A percentile compares a stretch with the other conserved stretches of the same genome.
phyloP scores from a whole-genome alignment of 371 early-diverging fungal genomes.

The Mucor irregularis region DNA sequence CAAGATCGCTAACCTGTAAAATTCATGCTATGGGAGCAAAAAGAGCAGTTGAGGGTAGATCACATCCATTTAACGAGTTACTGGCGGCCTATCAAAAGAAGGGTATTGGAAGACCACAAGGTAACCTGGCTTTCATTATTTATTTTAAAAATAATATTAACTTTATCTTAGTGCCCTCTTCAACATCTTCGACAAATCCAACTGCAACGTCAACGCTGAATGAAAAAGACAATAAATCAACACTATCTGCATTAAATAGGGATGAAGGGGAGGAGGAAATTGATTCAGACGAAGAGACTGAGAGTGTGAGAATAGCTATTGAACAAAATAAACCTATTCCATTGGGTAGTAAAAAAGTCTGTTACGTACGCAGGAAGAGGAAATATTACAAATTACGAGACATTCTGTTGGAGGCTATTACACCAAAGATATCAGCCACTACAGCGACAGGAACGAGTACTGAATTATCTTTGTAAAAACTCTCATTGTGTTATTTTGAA shows the following conservation, averaged over 20 bases:
- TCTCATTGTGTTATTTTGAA: no score
- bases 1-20: slow-evolving; percentile 84
- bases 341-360: slow-evolving; percentile 50
- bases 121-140: slow-evolving; percentile 24
- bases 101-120: slow-evolving; percentile 50
- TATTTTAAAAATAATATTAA: background rate
- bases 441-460: background rate
- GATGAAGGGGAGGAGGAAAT: slow-evolving; percentile 14
- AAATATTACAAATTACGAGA: slow-evolving; percentile 65
- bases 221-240: no score
- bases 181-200: no score
- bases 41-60: slow-evolving; percentile 74
- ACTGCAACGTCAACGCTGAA: no score
- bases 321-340: slow-evolving; percentile 58
- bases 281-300: slow-evolving; percentile 71
- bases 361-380: slow-evolving; percentile 60
- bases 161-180: no score
- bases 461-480: background rate
- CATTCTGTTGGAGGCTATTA: slow-evolving; percentile 68
- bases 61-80: slow-evolving; percentile 74
- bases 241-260: background rate
- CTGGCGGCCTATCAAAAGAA: slow-evolving; percentile 71
- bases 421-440: slow-evolving; percentile 32
- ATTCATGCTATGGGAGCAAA: slow-evolving; percentile 85
- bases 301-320: slow-evolving; percentile 56